A percentile compares a stretch with the other conserved stretches of the same genome.
Evolutionary conservation across 208 protist genomes (phyloP).

Genomic region (Crithidia brevicula): DNA sequence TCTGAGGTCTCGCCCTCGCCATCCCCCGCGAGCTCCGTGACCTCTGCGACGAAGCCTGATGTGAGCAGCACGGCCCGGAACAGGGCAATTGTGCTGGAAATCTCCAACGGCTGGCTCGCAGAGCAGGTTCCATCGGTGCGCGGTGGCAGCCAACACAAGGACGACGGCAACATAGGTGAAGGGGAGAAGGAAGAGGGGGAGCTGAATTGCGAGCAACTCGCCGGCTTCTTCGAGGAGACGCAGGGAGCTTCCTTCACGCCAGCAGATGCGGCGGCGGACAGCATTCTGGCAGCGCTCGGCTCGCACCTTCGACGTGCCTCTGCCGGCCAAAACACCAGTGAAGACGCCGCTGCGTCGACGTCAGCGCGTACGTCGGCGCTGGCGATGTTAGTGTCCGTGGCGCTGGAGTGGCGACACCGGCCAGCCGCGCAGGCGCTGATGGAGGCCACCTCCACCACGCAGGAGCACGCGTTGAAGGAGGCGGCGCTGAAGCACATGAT

Average conservation of each 20-base stretch:
- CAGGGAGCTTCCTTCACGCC: slow-evolving; percentile 10
- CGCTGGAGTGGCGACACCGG: slow-evolving; percentile 40
- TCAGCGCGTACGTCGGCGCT: slow-evolving; percentile 4
- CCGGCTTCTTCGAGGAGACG: slow-evolving; percentile 32
- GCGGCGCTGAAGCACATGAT: slow-evolving; percentile 54
- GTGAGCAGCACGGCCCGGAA: not conserved
- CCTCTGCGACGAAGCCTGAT: not conserved
- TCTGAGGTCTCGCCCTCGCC: not conserved
- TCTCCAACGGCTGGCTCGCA: slow-evolving; percentile 23
- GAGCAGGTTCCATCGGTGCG: too few species aligned
- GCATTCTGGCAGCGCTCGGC: slow-evolving; percentile 6
- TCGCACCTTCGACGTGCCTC: slow-evolving; percentile 8
- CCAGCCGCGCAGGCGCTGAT: slow-evolving; percentile 31
- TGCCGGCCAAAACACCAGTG: not conserved
- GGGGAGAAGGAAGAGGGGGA: not conserved
- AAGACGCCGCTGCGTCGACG: not conserved
- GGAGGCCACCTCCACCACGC: slow-evolving; percentile 32
- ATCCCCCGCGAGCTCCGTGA: not conserved
- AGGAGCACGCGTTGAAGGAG: slow-evolving; percentile 40
- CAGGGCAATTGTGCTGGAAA: slow-evolving; percentile 15
- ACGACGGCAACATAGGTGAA: too few species aligned
- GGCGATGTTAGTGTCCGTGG: slow-evolving; percentile 26
- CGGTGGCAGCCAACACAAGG: too few species aligned
- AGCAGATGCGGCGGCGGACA: slow-evolving; percentile 17
- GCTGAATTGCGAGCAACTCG: slow-evolving; percentile 15